phyloP scores from a whole-genome alignment of 139 green algal species.

The Pleodorina starrii region DNA sequence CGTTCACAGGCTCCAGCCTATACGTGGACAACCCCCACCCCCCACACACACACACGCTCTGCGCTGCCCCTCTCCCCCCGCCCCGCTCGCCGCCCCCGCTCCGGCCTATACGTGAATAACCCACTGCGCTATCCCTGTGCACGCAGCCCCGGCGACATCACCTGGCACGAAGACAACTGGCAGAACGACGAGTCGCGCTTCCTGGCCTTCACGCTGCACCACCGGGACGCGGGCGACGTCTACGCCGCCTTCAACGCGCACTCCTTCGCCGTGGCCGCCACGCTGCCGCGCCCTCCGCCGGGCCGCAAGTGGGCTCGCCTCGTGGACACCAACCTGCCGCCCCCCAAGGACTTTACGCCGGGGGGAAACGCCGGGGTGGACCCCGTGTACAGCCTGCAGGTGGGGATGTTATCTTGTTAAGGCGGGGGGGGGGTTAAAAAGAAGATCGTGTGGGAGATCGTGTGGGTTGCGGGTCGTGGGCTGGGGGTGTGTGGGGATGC shows the following conservation, averaged over 20 bases:
- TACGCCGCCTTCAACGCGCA: slow-evolving; percentile 97
- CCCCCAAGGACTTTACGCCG: slow-evolving; percentile 89
- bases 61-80: too few species aligned
- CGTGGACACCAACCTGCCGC: slow-evolving; percentile 95
- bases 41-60: too few species aligned
- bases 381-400: slow-evolving; percentile 70
- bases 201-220: slow-evolving; percentile 96
- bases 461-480: neutral
- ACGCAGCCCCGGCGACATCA: slow-evolving; percentile 86
- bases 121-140: too few species aligned
- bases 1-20: too few species aligned
- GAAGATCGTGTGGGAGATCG: neutral
- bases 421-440: neutral
- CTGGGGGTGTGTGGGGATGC: neutral
- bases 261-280: slow-evolving; percentile 72
- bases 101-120: too few species aligned
- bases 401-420: neutral
- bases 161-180: slow-evolving; percentile 98
- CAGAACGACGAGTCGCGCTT: slow-evolving; percentile 92
- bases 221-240: slow-evolving; percentile 76
- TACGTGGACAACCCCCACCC: too few species aligned
- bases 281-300: slow-evolving; percentile 73
- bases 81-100: too few species aligned
- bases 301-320: slow-evolving; percentile 89
- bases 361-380: slow-evolving; percentile 88